phyloP scores from a whole-genome alignment of 2,329 filamentous ascomycete genomes.

The Fusarium sulawesiense region DNA sequence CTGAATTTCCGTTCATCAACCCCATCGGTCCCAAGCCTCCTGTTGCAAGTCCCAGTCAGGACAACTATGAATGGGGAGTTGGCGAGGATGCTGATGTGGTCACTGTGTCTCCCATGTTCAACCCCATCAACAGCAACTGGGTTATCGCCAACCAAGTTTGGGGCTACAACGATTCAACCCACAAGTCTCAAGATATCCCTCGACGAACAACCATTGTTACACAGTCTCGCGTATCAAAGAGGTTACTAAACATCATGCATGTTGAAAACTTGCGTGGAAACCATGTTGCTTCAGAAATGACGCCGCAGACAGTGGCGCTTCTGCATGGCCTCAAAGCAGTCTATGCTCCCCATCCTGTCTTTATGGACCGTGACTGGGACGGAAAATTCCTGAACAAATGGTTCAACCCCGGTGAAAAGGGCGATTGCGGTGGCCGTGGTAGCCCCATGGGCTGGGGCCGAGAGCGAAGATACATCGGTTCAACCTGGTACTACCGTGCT shows the following conservation, averaged over 20 bases:
- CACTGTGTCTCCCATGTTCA: constrained; percentile 82
- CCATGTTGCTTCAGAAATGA: constrained; percentile 85
- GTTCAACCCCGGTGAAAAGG: constrained; percentile 70
- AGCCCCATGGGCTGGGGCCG: constrained; percentile 70
- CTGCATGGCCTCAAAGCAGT: constrained; percentile 84
- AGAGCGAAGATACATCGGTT: constrained; percentile 67
- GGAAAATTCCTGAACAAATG: constrained; percentile 64
- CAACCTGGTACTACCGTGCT: constrained; percentile 71
- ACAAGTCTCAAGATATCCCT: constrained; percentile 68
- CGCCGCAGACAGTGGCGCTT: constrained; percentile 76
- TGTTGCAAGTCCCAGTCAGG: constrained; percentile 65
- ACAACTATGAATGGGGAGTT: constrained; percentile 80
- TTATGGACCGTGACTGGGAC: constrained; percentile 79
- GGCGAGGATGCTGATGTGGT: constrained; percentile 81
- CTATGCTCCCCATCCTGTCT: constrained; percentile 82
- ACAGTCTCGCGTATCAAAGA: constrained; percentile 77
- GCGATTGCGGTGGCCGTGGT: constrained; percentile 64
- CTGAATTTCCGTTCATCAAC: constrained; percentile 67
- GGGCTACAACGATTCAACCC: constrained; percentile 67
- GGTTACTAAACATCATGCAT: constrained; percentile 80
- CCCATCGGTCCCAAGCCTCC: constrained; percentile 74
- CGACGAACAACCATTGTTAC: constrained; percentile 83
- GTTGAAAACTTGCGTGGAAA: constrained; percentile 78
- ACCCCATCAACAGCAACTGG: constrained; percentile 78
- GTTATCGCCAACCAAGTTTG: constrained; percentile 75